phyloP scores from a whole-genome alignment of 2,329 filamentous ascomycete species.

The Magnaporthiopsis rhizophila region DNA sequence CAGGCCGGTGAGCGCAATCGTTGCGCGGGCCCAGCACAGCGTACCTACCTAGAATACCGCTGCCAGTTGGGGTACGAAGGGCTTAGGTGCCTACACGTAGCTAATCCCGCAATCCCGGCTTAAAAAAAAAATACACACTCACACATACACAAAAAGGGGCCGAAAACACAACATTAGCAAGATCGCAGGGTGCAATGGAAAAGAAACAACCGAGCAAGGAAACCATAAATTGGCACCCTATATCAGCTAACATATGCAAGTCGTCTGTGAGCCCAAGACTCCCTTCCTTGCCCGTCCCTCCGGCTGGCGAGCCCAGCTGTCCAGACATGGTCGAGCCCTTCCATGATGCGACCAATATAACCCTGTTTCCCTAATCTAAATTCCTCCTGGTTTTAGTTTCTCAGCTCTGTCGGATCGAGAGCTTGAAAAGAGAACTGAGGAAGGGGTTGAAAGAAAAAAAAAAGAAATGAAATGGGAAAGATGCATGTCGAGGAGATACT shows the following conservation, averaged over 20 bases:
- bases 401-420: neutral
- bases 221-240: neutral
- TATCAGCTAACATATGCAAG: neutral
- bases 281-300: neutral
- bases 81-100: too few relatives aligned
- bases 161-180: too few relatives aligned
- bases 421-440: neutral
- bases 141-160: too few relatives aligned
- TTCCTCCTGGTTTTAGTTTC: neutral
- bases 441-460: neutral
- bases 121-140: too few relatives aligned
- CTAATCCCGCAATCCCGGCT: too few relatives aligned
- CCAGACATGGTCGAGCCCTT: neutral
- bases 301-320: neutral
- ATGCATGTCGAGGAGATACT: neutral
- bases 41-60: too few relatives aligned
- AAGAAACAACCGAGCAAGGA: neutral
- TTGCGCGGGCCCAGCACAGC: too few relatives aligned
- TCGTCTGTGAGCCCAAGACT: neutral
- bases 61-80: too few relatives aligned
- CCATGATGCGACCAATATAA: neutral
- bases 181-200: too few relatives aligned
- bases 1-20: too few relatives aligned
- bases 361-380: neutral
- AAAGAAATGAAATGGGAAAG: neutral